phyloP scores from a whole-genome alignment of 768 basidiomycete genomes.

The Kwoniella sp. region DNA sequence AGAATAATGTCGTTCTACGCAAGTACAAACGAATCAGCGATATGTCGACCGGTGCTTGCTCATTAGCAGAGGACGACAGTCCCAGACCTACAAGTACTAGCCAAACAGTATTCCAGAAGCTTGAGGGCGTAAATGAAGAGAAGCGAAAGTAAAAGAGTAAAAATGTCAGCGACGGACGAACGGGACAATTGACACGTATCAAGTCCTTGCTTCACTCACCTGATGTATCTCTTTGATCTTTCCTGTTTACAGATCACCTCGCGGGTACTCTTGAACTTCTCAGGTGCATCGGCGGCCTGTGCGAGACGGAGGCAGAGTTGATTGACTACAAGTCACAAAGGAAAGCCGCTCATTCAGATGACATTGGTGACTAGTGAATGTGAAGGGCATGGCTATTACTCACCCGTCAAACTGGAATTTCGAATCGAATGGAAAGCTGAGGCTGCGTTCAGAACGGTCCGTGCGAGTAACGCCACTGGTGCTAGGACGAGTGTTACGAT shows the following conservation, averaged over 20 bases:
- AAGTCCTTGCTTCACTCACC: conserved; percentile 58
- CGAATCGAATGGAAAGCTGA: not conserved
- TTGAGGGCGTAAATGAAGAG: conserved; percentile 48
- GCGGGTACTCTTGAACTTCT: conserved; percentile 57
- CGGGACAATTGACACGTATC: not conserved
- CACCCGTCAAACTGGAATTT: conserved; percentile 12
- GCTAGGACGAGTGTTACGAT: not conserved
- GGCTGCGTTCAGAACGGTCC: not conserved
- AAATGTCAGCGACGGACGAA: too few species aligned
- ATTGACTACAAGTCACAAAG: conserved; percentile 64
- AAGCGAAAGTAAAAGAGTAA: not conserved
- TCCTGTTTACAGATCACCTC: conserved; percentile 49
- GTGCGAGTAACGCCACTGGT: conserved; percentile 2
- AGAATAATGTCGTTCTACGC: conserved; percentile 78
- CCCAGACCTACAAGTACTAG: conserved; percentile 62
- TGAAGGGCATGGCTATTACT: not conserved
- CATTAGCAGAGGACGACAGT: not conserved
- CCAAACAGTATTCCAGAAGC: conserved; percentile 92
- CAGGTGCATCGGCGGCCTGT: conserved; percentile 60
- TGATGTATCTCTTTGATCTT: conserved; percentile 69
- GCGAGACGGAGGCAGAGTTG: conserved; percentile 66
- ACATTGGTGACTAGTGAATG: not conserved
- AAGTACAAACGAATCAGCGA: not conserved
- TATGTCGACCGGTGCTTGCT: not conserved
- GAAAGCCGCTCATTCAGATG: too few species aligned